phyloP scores from a whole-genome alignment of 2,329 filamentous ascomycete genomes.

The Monilinia aucupariae region DNA sequence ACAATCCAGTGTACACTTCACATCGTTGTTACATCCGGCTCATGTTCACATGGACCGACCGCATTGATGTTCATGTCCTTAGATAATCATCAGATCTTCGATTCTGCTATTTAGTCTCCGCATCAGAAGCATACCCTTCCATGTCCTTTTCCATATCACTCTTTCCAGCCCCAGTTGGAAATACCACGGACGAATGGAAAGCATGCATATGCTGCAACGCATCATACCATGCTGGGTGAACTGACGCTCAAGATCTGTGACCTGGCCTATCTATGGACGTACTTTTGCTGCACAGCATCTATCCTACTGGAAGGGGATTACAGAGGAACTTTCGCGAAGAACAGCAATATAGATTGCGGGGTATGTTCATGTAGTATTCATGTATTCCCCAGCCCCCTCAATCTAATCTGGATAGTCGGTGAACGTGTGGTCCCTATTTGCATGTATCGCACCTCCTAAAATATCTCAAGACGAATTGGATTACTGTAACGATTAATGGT shows the following conservation, averaged over 20 bases:
- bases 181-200: background rate
- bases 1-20: background rate
- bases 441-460: background rate
- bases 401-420: conserved; percentile 11
- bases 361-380: conserved; percentile 14
- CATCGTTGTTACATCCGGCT: background rate
- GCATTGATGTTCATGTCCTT: background rate
- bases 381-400: conserved; percentile 10
- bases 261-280: background rate
- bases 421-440: conserved; percentile 9
- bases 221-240: background rate
- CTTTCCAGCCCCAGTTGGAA: background rate
- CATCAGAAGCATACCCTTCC: background rate
- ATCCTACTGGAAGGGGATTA: background rate
- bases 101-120: background rate
- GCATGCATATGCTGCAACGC: background rate
- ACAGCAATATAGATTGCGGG: conserved; percentile 15
- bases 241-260: background rate
- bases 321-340: conserved; percentile 11
- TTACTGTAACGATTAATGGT: background rate
- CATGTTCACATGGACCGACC: background rate
- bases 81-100: background rate
- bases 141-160: background rate
- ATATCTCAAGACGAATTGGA: background rate
- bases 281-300: background rate